phyloP scores from a whole-genome alignment of 768 basidiomycete genomes.

The Hysterangium stoloniferum region DNA sequence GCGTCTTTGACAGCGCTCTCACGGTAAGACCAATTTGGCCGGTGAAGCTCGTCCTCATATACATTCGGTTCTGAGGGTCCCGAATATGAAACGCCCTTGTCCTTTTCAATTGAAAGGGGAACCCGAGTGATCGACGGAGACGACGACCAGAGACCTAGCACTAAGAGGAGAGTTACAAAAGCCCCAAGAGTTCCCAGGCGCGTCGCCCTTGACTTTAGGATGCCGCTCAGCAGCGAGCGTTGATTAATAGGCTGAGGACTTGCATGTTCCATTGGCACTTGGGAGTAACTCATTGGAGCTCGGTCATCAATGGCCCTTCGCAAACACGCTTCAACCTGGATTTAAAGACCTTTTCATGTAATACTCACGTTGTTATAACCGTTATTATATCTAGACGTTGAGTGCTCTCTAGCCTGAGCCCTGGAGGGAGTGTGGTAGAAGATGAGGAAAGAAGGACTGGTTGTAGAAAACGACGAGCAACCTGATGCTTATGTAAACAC shows the following conservation, averaged over 20 bases:
- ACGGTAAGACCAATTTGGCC: conserved; percentile 12
- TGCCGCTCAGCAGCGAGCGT: background rate
- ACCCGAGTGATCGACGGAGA: background rate
- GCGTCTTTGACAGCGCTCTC: conserved; percentile 15
- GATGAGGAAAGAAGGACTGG: no score
- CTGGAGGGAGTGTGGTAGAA: no score
- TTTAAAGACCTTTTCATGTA: no score
- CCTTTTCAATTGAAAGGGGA: background rate
- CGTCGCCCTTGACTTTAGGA: background rate
- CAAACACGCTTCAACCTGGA: no score
- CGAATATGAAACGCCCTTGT: background rate
- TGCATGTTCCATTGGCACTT: background rate
- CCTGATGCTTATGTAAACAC: no score
- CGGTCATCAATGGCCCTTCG: no score
- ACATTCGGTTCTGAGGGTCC: background rate
- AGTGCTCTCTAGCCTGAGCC: no score
- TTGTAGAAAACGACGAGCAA: no score
- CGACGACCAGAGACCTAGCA: background rate
- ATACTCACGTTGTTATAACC: no score
- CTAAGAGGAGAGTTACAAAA: background rate
- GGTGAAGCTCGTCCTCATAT: conserved; percentile 1
- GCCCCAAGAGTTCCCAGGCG: background rate
- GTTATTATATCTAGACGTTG: no score
- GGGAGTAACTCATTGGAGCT: no score
- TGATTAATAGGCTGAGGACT: background rate